These are phyloP conservation scores for Pleurotus platypus DNA, from an alignment of 768 basidiomycete species.

Conservation along the genomic window DNA sequence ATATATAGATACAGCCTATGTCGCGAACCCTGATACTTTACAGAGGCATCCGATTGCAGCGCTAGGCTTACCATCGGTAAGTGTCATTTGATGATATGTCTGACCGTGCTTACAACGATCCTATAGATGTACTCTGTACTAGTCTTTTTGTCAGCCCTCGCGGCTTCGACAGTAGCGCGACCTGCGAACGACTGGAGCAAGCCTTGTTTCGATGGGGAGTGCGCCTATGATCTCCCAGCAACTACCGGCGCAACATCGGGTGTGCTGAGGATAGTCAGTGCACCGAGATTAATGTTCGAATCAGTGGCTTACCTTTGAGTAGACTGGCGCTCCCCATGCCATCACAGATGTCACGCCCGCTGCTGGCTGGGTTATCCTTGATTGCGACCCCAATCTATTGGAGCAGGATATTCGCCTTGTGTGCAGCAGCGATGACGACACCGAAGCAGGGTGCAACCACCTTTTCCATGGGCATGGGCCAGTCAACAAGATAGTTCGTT, in stretches of 20 bases:
- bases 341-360: constrained; percentile 4
- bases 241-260: not conserved
- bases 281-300: not conserved
- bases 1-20: no score
- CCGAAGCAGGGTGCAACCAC: constrained; percentile 31
- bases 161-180: not conserved
- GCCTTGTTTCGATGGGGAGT: constrained; percentile 1
- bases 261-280: not conserved
- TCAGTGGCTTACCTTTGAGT: not conserved
- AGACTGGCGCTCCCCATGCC: constrained; percentile 2
- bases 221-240: not conserved
- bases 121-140: constrained; percentile 1
- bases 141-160: not conserved
- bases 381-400: not conserved
- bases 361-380: constrained; percentile 6
- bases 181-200: constrained; percentile 3
- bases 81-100: not conserved
- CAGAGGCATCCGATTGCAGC: not conserved
- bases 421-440: constrained; percentile 1
- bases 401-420: constrained; percentile 4
- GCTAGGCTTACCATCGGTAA: not conserved
- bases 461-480: constrained; percentile 33
- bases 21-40: no score
- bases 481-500: constrained; percentile 47
- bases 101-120: not conserved